Conservation (phyloP, 106 monocot species). For the Dendrobium huoshanense region DNA sequence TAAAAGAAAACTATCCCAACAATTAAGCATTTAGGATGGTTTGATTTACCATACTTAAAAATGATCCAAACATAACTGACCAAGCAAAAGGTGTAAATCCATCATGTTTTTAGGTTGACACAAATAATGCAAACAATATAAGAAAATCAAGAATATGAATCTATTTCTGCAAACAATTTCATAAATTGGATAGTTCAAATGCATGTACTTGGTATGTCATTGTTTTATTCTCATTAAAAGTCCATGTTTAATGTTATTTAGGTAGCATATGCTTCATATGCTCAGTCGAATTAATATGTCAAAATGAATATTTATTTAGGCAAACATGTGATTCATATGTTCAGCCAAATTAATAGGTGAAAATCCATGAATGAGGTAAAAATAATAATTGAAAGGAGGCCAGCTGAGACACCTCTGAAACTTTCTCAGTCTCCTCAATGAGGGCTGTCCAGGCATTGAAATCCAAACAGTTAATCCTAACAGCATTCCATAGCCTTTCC, state of each 20-base stretch:
- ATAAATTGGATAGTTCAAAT: neutral
- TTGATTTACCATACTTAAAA: neutral
- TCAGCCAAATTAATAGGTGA: neutral
- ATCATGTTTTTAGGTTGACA: neutral
- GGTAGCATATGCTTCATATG: too few relatives aligned
- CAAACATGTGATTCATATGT: neutral
- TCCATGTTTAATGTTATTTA: neutral
- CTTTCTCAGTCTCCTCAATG: conserved; percentile 83
- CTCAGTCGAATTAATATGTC: too few relatives aligned
- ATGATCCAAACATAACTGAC: neutral
- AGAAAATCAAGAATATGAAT: neutral
- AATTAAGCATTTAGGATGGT: neutral
- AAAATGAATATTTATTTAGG: neutral
- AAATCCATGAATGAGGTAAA: conserved; percentile 4
- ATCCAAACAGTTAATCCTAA: conserved; percentile 66
- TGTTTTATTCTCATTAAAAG: neutral
- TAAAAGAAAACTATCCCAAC: neutral
- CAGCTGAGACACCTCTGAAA: conserved; percentile 50
- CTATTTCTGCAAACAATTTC: neutral
- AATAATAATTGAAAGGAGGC: neutral
- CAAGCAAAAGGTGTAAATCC: neutral
- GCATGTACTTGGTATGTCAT: neutral
- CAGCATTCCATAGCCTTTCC: conserved; percentile 82
- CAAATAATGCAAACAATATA: neutral
- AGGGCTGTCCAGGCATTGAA: conserved; percentile 98